A percentile compares a stretch with the other conserved stretches of the same genome.
Evolutionary conservation across 192 early-diverging fungal species (phyloP).

Genomic region (Umbelopsis sp.): DNA sequence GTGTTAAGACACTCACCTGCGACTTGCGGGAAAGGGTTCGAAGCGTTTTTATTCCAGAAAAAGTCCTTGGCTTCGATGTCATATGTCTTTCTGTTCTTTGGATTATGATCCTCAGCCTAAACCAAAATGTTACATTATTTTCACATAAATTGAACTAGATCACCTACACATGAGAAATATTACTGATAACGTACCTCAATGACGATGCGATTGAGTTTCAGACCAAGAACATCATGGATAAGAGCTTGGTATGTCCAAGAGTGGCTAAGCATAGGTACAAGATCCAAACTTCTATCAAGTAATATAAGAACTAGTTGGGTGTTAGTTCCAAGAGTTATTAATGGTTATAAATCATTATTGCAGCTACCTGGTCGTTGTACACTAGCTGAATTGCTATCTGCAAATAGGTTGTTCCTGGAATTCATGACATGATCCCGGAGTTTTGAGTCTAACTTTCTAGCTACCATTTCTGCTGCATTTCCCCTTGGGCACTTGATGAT

Average conservation of each 20-base stretch:
- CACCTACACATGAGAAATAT: background rate
- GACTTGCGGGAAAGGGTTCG: constrained; percentile 94
- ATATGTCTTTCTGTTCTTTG: constrained; percentile 69
- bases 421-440: constrained; percentile 93
- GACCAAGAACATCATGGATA: constrained; percentile 92
- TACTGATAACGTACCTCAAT: constrained; percentile 50
- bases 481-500: constrained; percentile 90
- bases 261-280: constrained; percentile 90
- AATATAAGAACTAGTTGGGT: constrained; percentile 71
- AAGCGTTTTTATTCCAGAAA: constrained; percentile 93
- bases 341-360: background rate
- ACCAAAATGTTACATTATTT: background rate
- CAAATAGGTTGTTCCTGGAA: constrained; percentile 82
- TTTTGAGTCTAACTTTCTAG: constrained; percentile 83
- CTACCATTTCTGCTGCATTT: constrained; percentile 93
- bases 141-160: too few relatives aligned
- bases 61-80: constrained; percentile 89
- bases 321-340: background rate
- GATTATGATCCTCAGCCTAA: constrained; percentile 65
- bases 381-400: constrained; percentile 48
- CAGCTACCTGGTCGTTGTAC: constrained; percentile 71
- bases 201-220: constrained; percentile 87
- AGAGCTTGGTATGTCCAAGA: constrained; percentile 98
- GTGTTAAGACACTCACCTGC: constrained; percentile 51
- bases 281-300: constrained; percentile 90